These are phyloP conservation scores for Lentinula edodes DNA, from an alignment of 768 basidiomycete species.

Conservation along the genomic window DNA sequence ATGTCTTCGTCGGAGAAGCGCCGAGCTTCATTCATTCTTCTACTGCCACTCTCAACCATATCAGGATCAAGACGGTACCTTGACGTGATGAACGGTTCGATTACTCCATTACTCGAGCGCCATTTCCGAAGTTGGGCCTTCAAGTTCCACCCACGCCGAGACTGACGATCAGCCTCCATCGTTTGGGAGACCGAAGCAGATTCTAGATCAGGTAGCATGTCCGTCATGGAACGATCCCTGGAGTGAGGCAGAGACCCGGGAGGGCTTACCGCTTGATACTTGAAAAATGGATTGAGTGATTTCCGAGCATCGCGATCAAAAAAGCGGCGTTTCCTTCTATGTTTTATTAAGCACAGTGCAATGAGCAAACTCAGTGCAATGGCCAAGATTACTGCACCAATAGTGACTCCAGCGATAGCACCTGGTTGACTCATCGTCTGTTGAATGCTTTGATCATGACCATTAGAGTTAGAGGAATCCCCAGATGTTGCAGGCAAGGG, in stretches of 20 bases:
- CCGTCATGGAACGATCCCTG: neutral
- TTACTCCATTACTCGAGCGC: neutral
- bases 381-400: neutral
- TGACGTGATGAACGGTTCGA: neutral
- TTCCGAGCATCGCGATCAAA: neutral
- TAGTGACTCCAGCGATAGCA: neutral
- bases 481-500: neutral
- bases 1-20: neutral
- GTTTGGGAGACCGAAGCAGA: neutral
- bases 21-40: neutral
- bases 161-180: neutral
- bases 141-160: neutral
- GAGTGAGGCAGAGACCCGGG: neutral
- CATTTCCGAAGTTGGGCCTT: neutral
- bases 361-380: neutral
- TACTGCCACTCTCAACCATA: neutral
- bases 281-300: neutral
- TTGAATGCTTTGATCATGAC: neutral
- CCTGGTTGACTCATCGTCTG: neutral
- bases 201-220: neutral
- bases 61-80: neutral
- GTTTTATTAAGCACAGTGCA: neutral
- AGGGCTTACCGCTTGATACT: neutral
- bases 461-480: neutral
- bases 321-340: neutral